A percentile compares a stretch with the other conserved stretches of the same genome.
Evolutionary conservation across 2,329 filamentous ascomycete genomes (phyloP).

Genomic region (Bisporella sp.): DNA sequence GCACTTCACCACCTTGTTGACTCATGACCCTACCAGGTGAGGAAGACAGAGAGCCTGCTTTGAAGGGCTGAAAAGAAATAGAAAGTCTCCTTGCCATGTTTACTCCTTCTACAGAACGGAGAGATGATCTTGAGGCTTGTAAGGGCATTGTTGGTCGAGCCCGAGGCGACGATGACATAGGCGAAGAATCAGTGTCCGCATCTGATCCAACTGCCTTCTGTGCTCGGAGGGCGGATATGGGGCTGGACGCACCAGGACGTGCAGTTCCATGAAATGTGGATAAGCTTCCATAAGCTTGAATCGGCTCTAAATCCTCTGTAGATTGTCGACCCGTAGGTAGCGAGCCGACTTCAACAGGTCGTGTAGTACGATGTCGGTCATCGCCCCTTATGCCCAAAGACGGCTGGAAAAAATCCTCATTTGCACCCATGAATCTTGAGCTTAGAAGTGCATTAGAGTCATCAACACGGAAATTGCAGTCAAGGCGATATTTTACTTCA

Average conservation of each 20-base stretch:
- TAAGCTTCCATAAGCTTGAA: constrained; percentile 81
- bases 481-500: constrained; percentile 75
- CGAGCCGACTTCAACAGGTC: constrained; percentile 59
- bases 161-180: constrained; percentile 42
- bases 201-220: constrained; percentile 56
- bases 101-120: constrained; percentile 41
- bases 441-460: constrained; percentile 86
- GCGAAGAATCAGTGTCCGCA: constrained; percentile 50
- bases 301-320: constrained; percentile 48
- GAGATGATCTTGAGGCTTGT: constrained; percentile 24
- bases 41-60: constrained; percentile 87
- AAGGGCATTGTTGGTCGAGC: constrained; percentile 13
- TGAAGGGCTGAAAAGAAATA: constrained; percentile 91
- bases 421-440: constrained; percentile 86
- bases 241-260: constrained; percentile 72
- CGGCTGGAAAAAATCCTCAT: constrained; percentile 80
- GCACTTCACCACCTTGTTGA: constrained; percentile 18
- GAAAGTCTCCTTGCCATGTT: constrained; percentile 63
- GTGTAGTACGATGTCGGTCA: constrained; percentile 32
- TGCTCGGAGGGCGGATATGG: constrained; percentile 74
- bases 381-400: constrained; percentile 45
- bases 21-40: constrained; percentile 54
- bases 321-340: constrained; percentile 56
- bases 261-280: constrained; percentile 85
- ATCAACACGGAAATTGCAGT: constrained; percentile 86